Evolutionary conservation across 768 basidiomycete genomes (phyloP), one percentile per base, ranked within the genome.

Genomic region (Trametes meyenii): DNA sequence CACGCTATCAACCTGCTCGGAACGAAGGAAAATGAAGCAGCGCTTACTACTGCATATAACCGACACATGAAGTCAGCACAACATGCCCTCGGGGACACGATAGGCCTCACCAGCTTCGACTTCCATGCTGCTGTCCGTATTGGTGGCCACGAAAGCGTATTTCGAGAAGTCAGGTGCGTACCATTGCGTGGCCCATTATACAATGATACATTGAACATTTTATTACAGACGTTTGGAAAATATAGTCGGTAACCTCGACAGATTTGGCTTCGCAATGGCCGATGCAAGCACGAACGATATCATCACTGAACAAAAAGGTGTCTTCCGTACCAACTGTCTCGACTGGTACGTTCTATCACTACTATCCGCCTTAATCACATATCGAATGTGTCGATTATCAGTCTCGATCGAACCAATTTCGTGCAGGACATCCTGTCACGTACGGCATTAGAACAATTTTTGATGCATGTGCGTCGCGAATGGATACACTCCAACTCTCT

Each of bases 401-500:
- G 97, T 73, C 78, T 99, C 65, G 96, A 99, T 69, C 88, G 97
- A 40, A 99, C 97, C 4, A 99, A 99, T 73, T 96, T 98, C 66
- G 88, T 97, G 1, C 92, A 99, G 74, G 96, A 98, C 69, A 94
- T 97, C 67, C 79, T 98, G 45, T 96, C 96, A 3, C 84, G 89
- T 13, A 83, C 83, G 43, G 85, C 88, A 0, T 79, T 98, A 16
- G 89, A 94, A 69, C 84, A 91, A 63, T 98, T 93, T 70, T 83
- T 98, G 38, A 72, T 80, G 43, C 87, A 94, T 40, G 85, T 91
- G 51, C 87, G 87, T 42, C 84, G 87, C 1, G 89, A 89, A 70
- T 95, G 92, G 90, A 69, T 85, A 29, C 81, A 83, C 54, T 85
- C 85, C 11, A 79, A 78, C 59, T 75, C 82, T 8, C 77, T 98